Base-by-base conservation (phyloP, 495 filamentous ascomycete genomes). In the Penicillium daleae region DNA sequence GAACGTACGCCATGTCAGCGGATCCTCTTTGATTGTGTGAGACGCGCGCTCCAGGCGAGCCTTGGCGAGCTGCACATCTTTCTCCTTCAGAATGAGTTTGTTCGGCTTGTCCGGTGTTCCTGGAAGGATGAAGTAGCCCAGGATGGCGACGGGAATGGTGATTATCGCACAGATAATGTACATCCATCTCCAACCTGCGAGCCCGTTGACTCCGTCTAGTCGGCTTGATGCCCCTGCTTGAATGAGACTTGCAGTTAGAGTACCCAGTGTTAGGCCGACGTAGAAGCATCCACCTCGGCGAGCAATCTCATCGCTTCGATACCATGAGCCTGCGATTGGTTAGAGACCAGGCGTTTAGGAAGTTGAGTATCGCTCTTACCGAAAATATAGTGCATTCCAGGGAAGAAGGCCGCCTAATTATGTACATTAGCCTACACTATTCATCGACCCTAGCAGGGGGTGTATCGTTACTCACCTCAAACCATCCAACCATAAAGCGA, bases 401-500 rank as follows among this genome's bases (percentile, higher is more conserved):
- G 80, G 52, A 78, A 81, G 64, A 77, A 82, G 7, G 76, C 73
- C 7, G 75, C 71, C 66, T 76, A 39, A 51, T 22, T 42, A 6
- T 1, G 31, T 15, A 0, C 55, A 19, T 68, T 35, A 66, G 66
- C 40, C 24, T 2, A 4, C 44, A 37, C 17, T 61, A 12, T 56
- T 22, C 13, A 57, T 22, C 39, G 22, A 32, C 21, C 33, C 8
- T 5, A 31, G 26, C 8, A 6, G 21, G 53, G 26, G 8, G 24
- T 32, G 24, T 55, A 7, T 57, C n/a, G 53, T 62, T 48, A 64
- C 57, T 8, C 33, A 72, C 92, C 55, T 93, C 93, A 22, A 97
- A 86, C 68, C 94, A 93, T 22, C 92, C 92, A 50, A 96, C 86
- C 71, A 96, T 90, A 77, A 96, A 95, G 32, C 93, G 87, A 63